Conservation (phyloP, 352 stramenopile species). For the Pythium aquatile region DNA sequence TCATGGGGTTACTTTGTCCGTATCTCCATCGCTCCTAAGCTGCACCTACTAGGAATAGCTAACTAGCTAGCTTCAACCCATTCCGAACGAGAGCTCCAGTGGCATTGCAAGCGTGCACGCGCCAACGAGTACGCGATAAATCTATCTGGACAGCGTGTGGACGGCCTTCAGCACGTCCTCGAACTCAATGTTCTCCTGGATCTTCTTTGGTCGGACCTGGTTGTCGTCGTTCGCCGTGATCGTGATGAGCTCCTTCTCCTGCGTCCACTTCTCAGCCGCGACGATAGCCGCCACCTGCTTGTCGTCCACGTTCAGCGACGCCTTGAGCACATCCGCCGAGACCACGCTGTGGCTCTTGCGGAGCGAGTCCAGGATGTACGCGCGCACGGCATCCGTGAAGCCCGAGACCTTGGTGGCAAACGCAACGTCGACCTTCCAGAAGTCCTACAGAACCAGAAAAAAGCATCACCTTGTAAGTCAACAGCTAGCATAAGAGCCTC, state of each 20-base stretch:
- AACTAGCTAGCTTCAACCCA: not conserved
- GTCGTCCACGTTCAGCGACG: conserved; percentile 67
- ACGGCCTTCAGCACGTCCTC: conserved; percentile 87
- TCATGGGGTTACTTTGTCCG: not conserved
- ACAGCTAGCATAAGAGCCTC: not conserved
- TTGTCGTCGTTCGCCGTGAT: conserved; percentile 78
- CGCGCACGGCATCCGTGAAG: conserved; percentile 70
- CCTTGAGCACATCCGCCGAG: conserved; percentile 54
- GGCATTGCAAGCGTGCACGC: not conserved
- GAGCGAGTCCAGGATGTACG: conserved; percentile 74
- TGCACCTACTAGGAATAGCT: not conserved
- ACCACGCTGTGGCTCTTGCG: conserved; percentile 74
- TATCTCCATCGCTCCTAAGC: not conserved
- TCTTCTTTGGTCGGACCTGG: conserved; percentile 85
- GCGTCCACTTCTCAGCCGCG: conserved; percentile 66
- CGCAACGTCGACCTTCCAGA: conserved; percentile 68
- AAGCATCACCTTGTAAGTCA: not conserved
- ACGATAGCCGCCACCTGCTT: conserved; percentile 58
- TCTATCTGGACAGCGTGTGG: conserved; percentile 85
- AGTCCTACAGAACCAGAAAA: conserved; percentile 33
- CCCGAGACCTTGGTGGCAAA: conserved; percentile 62
- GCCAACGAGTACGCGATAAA: conserved; percentile 25
- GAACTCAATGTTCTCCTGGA: conserved; percentile 86
- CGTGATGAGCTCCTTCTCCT: conserved; percentile 50
- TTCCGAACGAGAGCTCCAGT: not conserved